A percentile compares a stretch with the other conserved stretches of the same genome.
These are phyloP conservation scores for Ophiocordyceps camponoti-leonardi DNA, from an alignment of 2,329 filamentous ascomycete species.

Conservation along the genomic window DNA sequence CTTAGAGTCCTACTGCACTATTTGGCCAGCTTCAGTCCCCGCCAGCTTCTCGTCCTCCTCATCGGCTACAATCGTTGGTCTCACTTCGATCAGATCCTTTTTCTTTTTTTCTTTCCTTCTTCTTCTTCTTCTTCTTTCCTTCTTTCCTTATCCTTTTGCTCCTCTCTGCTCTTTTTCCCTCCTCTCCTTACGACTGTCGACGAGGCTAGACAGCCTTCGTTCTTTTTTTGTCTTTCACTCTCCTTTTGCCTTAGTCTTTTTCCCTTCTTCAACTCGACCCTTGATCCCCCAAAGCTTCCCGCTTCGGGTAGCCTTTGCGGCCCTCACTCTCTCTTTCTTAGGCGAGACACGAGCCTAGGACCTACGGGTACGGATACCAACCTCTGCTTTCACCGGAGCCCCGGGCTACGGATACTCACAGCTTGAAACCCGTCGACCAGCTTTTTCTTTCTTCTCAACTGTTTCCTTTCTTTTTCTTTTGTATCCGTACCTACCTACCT, in stretches of 20 bases:
- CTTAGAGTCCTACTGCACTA: neutral
- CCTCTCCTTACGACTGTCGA: neutral
- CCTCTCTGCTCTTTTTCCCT: neutral
- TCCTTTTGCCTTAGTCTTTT: neutral
- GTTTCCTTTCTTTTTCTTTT: too few relatives aligned
- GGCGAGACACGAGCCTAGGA: too few relatives aligned
- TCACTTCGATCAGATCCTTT: neutral
- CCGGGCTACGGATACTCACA: neutral
- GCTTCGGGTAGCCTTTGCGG: neutral
- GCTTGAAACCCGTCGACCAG: too few relatives aligned
- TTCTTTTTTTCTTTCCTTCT: neutral
- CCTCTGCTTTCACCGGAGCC: neutral
- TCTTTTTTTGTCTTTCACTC: neutral
- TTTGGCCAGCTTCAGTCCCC: neutral
- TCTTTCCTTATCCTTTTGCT: neutral
- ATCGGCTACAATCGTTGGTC: neutral
- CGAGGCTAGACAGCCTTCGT: neutral
- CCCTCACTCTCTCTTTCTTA: neutral
- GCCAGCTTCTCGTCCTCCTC: constrained; percentile 23
- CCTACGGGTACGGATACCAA: too few relatives aligned
- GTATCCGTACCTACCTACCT: too few relatives aligned
- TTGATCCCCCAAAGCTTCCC: neutral
- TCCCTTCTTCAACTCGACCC: neutral
- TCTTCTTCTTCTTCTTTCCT: neutral
- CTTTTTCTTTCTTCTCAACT: neutral